Evolutionary conservation across 306 rosid genomes (phyloP), one percentile per base, ranked within the genome.

Genomic region (Cicer cuneatum): DNA sequence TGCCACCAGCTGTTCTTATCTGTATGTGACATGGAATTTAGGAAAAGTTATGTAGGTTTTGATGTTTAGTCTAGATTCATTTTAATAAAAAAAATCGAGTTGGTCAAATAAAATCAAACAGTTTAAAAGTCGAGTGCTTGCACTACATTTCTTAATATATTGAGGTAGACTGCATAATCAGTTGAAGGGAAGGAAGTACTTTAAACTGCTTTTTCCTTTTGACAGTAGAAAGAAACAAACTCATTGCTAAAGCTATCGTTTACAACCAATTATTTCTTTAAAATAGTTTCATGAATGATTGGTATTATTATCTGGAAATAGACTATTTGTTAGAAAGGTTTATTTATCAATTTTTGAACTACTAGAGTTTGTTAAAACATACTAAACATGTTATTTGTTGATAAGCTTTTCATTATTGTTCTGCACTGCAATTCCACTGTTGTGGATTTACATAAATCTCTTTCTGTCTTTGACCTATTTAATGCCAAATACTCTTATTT

Each of bases 381-480:
- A 18, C 16, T 54, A 43, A 35, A n/a, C 69, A 33, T 42, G 51
- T 64, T 70, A 45, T 46, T 63, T 64, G 57, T 57, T 64, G 53
- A 29, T 63, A 76, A 52, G 42, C n/a, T 71, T 66, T 76, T 16
- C 52, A 39, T 54, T 45, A 38, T 65, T 77, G 40, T 52, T 46
- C 52, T 42, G 9, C 41, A 18, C 15, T 82, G 43, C 41, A 66
- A 21, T 58, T 49, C 60, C 42, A 37, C 51, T n/a, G 3, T 54
- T 0, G 13, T 14, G 13, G 38, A 29, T 64, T 70, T 54, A 56
- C 45, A n/a, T 63, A 10, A 49, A 6, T 81, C 48, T 43, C 57
- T 10, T 7, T 51, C 63, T 75, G 38, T 74, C 37, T 35, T 38
- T 73, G 18, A 15, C 42, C 37, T 41, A 35, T 54, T 43, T 61